phyloP scores from a whole-genome alignment of 805 yeast genomes.

The Hanseniaspora guilliermondii region DNA sequence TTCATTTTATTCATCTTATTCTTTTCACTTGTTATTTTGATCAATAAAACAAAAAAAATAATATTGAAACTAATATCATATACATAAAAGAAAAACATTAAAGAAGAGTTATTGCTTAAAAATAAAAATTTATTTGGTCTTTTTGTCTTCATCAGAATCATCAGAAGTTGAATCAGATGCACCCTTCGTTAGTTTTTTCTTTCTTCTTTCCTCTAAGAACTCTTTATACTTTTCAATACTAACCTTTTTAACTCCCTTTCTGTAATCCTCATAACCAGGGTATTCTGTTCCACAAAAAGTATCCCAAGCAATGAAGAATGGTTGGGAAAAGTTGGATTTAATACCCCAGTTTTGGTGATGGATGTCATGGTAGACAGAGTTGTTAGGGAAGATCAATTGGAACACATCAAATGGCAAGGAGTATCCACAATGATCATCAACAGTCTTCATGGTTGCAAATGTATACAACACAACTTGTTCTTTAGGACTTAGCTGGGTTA shows the following conservation, averaged over 20 bases:
- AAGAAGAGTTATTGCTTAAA: neutral
- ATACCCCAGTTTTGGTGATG: slow-evolving; percentile 96
- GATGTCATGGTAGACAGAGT: slow-evolving; percentile 90
- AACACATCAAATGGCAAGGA: slow-evolving; percentile 82
- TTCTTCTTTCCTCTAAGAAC: slow-evolving; percentile 35
- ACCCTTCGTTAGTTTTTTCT: slow-evolving; percentile 19
- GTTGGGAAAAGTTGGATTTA: slow-evolving; percentile 86
- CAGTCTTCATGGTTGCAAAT: slow-evolving; percentile 89
- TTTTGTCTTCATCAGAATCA: neutral
- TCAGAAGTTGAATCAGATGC: neutral
- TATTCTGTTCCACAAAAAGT: slow-evolving; percentile 56
- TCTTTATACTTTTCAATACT: slow-evolving; percentile 55
- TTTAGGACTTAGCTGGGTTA: slow-evolving; percentile 55
- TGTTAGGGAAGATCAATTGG: slow-evolving; percentile 85
- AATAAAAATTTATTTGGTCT: neutral
- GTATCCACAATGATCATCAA: slow-evolving; percentile 98
- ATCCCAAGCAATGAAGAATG: slow-evolving; percentile 95
- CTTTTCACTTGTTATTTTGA: no score
- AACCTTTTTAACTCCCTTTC: slow-evolving; percentile 49
- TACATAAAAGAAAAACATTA: neutral
- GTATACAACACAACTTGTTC: slow-evolving; percentile 65
- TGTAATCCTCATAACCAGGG: slow-evolving; percentile 51
- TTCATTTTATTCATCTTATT: no score
- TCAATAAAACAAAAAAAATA: neutral
- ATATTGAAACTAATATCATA: neutral